These are phyloP conservation scores for Hyphopichia fennica DNA, from an alignment of 1,139 yeast genomes.

Conservation along the genomic window DNA sequence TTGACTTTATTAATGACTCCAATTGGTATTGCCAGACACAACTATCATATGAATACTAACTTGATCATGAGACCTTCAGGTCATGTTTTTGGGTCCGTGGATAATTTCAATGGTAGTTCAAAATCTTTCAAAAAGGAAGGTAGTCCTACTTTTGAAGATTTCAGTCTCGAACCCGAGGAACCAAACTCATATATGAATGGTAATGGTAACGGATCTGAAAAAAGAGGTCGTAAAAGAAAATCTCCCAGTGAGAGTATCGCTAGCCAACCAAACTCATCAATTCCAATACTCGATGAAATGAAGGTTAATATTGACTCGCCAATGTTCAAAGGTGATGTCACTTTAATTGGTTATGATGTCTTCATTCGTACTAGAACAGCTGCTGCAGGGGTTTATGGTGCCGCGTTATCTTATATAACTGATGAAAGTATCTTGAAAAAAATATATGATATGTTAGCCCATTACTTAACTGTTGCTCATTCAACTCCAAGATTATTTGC, in stretches of 20 bases:
- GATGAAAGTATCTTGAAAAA: constrained; percentile 35
- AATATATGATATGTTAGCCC: constrained; percentile 39
- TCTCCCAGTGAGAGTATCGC: constrained; percentile 17
- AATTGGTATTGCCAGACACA: constrained; percentile 87
- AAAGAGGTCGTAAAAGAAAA: constrained; percentile 38
- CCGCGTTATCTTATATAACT: constrained; percentile 57
- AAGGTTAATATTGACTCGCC: constrained; percentile 90
- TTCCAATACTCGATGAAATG: constrained; percentile 55
- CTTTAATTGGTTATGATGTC: constrained; percentile 74
- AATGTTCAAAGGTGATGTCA: constrained; percentile 86
- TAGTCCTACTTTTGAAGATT: constrained; percentile 9
- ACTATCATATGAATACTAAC: constrained; percentile 77
- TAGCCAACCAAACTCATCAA: constrained; percentile 17
- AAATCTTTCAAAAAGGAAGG: constrained; percentile 14
- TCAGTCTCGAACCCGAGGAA: constrained; percentile 20
- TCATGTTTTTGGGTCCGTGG: constrained; percentile 36
- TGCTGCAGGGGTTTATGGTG: constrained; percentile 78
- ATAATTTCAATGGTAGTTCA: constrained; percentile 16
- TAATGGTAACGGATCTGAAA: constrained; percentile 13
- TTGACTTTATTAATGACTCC: constrained; percentile 84
- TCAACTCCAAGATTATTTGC: constrained; percentile 79
- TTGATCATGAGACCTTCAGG: constrained; percentile 84
- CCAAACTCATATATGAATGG: constrained; percentile 7
- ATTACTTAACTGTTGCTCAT: constrained; percentile 57
- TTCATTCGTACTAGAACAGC: constrained; percentile 75